Base-by-base conservation (phyloP, 805 yeast species). In the Saturnispora halmiae region DNA sequence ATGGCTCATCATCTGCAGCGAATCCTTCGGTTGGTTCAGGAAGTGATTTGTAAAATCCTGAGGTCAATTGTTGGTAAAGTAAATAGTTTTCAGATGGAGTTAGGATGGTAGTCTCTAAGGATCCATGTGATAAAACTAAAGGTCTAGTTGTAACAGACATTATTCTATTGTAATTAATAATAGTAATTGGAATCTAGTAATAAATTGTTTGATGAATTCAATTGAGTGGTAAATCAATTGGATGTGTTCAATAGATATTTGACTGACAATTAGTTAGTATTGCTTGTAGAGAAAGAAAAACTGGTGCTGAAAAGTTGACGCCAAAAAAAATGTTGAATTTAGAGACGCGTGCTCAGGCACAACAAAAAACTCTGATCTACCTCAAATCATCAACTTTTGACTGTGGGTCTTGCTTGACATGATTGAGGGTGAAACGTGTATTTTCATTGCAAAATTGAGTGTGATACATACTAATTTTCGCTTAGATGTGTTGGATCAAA, bases 1-100 rank as follows among this genome's bases (percentile, higher is more conserved):
- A 64, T 28, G 96, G 96, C 65, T 88, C 96, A 48, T 82, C 82
- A 51, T 84, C 95, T 44, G 75, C 81, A 36, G 88, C 90, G 51
- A 73, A 79, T 13, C 82, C 92, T 56, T 85, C 96, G 33, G 96
- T 82, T 31, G 77, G 77, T 36, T 72, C 75, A 7, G 94, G 90
- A 50, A 92, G 74, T 16, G 78, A 65, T 58, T 83, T 82, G 55
- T 66, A 67, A 61, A 90, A 92, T 63, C 81, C 94, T 50, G 86
- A 88, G 54, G 84, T 82, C 52, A 92, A 72, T 64, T 88, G 95
- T 45, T 90, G 80, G 58, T 84, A 84, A 54, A 79, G 75, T 54
- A 86, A 75, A 57, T 83, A 82, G 41, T 79, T 70, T 42, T 77
- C 74, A 30, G 92, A 78, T 37, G 97, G 95, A 42, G 92, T 87